Base-by-base conservation (phyloP, 495 filamentous ascomycete species). In the Apiosordaria backusii region DNA sequence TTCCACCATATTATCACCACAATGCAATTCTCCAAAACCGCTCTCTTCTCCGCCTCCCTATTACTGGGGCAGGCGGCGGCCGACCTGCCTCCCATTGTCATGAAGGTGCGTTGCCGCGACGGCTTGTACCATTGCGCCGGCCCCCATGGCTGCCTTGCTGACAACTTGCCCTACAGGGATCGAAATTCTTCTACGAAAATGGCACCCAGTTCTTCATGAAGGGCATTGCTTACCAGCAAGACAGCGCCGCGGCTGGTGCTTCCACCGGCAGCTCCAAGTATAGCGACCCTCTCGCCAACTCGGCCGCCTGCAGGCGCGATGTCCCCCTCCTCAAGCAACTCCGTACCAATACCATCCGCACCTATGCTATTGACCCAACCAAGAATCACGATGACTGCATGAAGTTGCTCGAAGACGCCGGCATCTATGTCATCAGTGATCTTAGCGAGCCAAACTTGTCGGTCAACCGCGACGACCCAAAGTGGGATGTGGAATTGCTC, bases 391-490 rank as follows among this genome's bases (percentile, higher is more conserved):
- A 80, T n/a, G 79, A 78, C 7, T 97, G 94, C 80, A 97, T 99
- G 94, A 76, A 85, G 64, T 74, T 92, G 71, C 83, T 99, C 21
- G 80, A 89, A 21, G 87, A 90, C 62, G 92, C 91, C 26, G 95
- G 92, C 67, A 99, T 99, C 79, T 99, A 99, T 76, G 86, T 99
- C 50, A 87, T 99, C 68, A 87, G 91, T 61, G 95, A 98, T 79
- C 82, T 99, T 63, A 90, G 90, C 26, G 85, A 92, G 71, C 93
- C 95, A 3, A 77, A 79, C 4, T 69, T 84, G 50, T 97, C 95
- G 16, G 96, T 99, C 82, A 90, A 93, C 82, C 88, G 93, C 50
- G 84, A 89, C 72, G 79, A 82, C 54, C 91, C 95, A 6, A 60
- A 72, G 18, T 98, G 95, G 95, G 86, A 90, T 63, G 84, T 87